Evolutionary conservation across 768 basidiomycete genomes (phyloP).

Genomic region (Collybia sp.): DNA sequence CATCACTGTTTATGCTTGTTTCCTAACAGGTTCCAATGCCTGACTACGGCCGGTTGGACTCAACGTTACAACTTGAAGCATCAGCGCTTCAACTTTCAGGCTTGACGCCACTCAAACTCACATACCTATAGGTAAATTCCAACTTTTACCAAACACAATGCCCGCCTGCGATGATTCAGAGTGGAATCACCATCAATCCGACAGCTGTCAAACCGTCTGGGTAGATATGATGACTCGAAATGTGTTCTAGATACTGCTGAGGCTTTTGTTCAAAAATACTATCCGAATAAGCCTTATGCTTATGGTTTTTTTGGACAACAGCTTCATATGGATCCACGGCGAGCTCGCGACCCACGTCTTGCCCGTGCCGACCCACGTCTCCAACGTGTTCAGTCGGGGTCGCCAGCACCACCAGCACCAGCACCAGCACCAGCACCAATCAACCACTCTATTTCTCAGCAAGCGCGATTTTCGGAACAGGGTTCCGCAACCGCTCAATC

Average conservation of each 20-base stretch:
- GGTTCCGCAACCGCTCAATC: conserved; percentile 4
- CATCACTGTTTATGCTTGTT: too few species aligned
- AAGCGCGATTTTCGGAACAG: conserved; percentile 2
- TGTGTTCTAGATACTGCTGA: conserved; percentile 95
- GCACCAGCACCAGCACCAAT: conserved; percentile 15
- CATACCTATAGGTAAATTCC: background rate
- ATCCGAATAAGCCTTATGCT: conserved; percentile 5
- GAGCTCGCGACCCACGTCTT: conserved; percentile 77
- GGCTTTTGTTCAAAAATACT: conserved; percentile 18
- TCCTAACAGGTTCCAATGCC: too few species aligned
- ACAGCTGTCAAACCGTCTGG: conserved; percentile 32
- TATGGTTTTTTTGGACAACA: conserved; percentile 4
- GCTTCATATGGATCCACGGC: conserved; percentile 67
- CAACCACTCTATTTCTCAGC: conserved; percentile 6
- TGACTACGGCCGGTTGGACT: too few species aligned
- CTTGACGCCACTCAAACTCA: background rate
- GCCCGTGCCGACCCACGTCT: conserved; percentile 65
- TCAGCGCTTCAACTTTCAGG: conserved; percentile 14
- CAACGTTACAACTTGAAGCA: background rate
- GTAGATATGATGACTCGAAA: conserved; percentile 68
- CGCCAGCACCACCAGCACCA: conserved; percentile 32
- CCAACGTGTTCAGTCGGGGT: conserved; percentile 39
- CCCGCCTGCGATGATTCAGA: conserved; percentile 75
- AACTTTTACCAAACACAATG: background rate
- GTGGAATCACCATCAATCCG: conserved; percentile 85